A percentile compares a stretch with the other conserved stretches of the same genome.
phyloP scores from a whole-genome alignment of 805 yeast species.

The Barnettozyma wickerhamii region DNA sequence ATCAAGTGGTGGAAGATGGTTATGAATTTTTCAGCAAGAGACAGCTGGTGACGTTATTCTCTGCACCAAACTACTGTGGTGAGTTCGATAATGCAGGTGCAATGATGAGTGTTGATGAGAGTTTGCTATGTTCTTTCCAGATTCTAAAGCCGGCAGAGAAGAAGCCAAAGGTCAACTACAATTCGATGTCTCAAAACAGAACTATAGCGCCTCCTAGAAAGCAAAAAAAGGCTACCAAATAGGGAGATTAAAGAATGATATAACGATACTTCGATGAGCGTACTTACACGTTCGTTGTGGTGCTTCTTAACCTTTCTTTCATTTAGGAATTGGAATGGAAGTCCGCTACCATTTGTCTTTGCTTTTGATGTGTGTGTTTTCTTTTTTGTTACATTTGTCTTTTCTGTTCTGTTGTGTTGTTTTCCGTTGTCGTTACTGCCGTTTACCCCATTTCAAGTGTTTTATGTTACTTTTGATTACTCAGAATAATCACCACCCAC shows the following conservation, averaged over 20 bases:
- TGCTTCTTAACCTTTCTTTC: background rate
- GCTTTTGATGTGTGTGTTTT: background rate
- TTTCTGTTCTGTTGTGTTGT: background rate
- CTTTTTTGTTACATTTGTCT: background rate
- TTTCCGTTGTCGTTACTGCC: background rate
- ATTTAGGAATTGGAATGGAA: background rate
- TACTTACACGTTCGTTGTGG: background rate
- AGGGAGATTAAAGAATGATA: constrained; percentile 12
- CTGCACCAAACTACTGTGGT: constrained; percentile 98
- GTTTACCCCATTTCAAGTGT: background rate
- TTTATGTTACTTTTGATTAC: background rate
- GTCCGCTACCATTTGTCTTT: background rate
- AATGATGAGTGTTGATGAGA: constrained; percentile 98
- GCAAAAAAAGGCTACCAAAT: constrained; percentile 47
- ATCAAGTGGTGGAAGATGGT: constrained; percentile 99
- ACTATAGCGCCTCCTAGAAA: constrained; percentile 59
- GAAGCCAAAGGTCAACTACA: constrained; percentile 63
- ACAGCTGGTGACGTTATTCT: constrained; percentile 90
- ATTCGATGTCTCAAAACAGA: constrained; percentile 37
- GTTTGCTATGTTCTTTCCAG: constrained; percentile 91
- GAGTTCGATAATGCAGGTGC: constrained; percentile 99
- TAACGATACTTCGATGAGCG: background rate
- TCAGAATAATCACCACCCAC: background rate
- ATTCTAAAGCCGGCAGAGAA: constrained; percentile 98
- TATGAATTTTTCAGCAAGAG: constrained; percentile 95